Conservation (phyloP, 495 filamentous ascomycete species). For the Elasticomyces elasticus region DNA sequence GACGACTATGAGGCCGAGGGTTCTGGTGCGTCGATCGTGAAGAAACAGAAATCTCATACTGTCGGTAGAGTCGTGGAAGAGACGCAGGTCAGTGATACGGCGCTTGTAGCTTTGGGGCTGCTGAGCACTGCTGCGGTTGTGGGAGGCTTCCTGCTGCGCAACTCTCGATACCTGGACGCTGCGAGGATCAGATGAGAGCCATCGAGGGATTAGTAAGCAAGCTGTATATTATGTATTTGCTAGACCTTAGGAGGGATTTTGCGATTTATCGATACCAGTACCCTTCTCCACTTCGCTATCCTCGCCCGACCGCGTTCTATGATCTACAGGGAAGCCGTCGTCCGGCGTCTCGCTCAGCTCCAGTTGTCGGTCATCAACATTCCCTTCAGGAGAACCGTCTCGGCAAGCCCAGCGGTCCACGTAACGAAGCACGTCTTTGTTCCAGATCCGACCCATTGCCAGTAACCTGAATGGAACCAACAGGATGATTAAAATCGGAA, state of each 20-base stretch:
- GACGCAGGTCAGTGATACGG: slow-evolving; percentile 29
- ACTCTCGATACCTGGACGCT: slow-evolving; percentile 13
- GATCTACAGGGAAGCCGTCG: neutral
- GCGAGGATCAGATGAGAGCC: slow-evolving; percentile 14
- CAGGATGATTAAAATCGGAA: slow-evolving; percentile 75
- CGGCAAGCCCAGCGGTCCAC: slow-evolving; percentile 66
- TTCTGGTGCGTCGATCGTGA: slow-evolving; percentile 28
- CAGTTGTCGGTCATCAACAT: slow-evolving; percentile 11
- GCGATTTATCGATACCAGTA: too few relatives aligned
- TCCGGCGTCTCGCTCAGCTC: neutral
- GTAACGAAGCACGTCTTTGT: slow-evolving; percentile 48
- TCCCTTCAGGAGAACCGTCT: slow-evolving; percentile 54
- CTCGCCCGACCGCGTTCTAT: neutral
- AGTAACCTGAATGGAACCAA: slow-evolving; percentile 62
- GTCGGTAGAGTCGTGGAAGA: slow-evolving; percentile 41
- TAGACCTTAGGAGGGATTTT: too few relatives aligned
- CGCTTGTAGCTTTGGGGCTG: slow-evolving; percentile 29
- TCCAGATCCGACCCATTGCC: slow-evolving; percentile 57
- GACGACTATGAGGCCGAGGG: slow-evolving; percentile 38
- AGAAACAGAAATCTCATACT: slow-evolving; percentile 30
- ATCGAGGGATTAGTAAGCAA: too few relatives aligned
- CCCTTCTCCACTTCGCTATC: neutral
- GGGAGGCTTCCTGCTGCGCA: slow-evolving; percentile 18
- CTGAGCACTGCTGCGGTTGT: slow-evolving; percentile 26
- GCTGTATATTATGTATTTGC: too few relatives aligned